Conservation (phyloP, 2,329 filamentous ascomycete genomes). For the Microascus cirrosus region DNA sequence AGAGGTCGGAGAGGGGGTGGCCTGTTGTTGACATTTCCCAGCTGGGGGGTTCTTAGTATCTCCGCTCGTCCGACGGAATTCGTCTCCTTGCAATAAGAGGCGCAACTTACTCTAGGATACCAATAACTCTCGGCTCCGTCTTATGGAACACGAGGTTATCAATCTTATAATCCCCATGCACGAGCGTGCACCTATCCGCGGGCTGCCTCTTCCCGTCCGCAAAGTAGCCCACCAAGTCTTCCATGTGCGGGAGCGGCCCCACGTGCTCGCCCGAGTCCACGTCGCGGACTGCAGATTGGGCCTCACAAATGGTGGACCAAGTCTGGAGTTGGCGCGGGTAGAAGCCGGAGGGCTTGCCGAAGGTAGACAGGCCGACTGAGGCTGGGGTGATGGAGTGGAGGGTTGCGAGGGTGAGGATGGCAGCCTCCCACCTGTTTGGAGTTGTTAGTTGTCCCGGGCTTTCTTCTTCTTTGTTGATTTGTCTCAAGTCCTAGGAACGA, state of each 20-base stretch:
- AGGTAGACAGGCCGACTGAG: constrained; percentile 57
- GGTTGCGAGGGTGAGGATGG: constrained; percentile 70
- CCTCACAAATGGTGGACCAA: constrained; percentile 65
- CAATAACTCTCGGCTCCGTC: constrained; percentile 78
- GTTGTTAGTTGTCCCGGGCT: not conserved
- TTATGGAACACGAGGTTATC: constrained; percentile 85
- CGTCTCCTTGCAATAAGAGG: not conserved
- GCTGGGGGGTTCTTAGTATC: constrained; percentile 20
- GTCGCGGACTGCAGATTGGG: constrained; percentile 66
- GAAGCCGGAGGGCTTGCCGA: constrained; percentile 66
- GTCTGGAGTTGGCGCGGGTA: constrained; percentile 80
- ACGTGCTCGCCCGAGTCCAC: constrained; percentile 66
- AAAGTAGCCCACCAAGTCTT: constrained; percentile 73
- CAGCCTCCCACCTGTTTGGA: constrained; percentile 56
- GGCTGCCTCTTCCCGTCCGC: constrained; percentile 58
- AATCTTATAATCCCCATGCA: constrained; percentile 97
- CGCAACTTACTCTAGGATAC: constrained; percentile 65
- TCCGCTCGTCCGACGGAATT: not conserved
- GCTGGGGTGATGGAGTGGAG: constrained; percentile 66
- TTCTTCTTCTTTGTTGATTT: not conserved
- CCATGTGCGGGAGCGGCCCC: constrained; percentile 73
- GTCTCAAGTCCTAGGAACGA: not conserved
- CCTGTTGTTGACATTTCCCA: constrained; percentile 99
- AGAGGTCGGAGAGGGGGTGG: constrained; percentile 86
- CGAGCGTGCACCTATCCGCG: constrained; percentile 63